Conservation (phyloP, 768 basidiomycete genomes). For the Leccinum imitatum region DNA sequence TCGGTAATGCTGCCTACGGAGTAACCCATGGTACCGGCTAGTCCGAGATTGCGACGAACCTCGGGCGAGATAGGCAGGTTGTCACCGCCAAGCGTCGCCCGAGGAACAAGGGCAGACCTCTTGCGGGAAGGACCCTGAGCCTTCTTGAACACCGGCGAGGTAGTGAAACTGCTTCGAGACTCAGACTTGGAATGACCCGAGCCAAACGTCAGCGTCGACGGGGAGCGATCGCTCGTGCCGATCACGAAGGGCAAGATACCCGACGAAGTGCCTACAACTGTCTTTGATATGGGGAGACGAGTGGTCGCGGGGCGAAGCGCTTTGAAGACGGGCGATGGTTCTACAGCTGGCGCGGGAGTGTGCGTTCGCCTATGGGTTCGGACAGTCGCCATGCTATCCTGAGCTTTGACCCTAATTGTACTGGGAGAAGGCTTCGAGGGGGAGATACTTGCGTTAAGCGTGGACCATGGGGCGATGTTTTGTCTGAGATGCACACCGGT, state of each 20-base stretch:
- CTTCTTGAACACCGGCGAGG: conserved; percentile 39
- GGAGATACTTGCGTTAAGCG: conserved; percentile 40
- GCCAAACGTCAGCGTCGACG: conserved; percentile 40
- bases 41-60: conserved; percentile 55
- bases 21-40: conserved; percentile 68
- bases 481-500: conserved; percentile 40
- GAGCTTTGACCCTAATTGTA: conserved; percentile 20
- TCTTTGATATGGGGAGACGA: conserved; percentile 21
- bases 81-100: conserved; percentile 15
- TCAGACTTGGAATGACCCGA: conserved; percentile 33
- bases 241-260: conserved; percentile 28
- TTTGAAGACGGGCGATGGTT: conserved; percentile 58
- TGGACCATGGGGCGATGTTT: conserved; percentile 65
- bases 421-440: conserved; percentile 35
- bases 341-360: conserved; percentile 58
- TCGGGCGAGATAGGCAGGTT: conserved; percentile 47
- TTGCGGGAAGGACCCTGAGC: conserved; percentile 24
- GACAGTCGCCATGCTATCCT: conserved; percentile 27
- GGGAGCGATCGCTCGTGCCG: conserved; percentile 21
- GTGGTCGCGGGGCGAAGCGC: conserved; percentile 51
- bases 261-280: conserved; percentile 25
- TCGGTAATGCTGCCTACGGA: conserved; percentile 49
- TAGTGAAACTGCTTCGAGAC: conserved; percentile 19
- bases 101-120: conserved; percentile 23
- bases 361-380: conserved; percentile 51